Evolutionary conservation across 2,329 filamentous ascomycete genomes (phyloP).

Genomic region (Amauroascus niger): DNA sequence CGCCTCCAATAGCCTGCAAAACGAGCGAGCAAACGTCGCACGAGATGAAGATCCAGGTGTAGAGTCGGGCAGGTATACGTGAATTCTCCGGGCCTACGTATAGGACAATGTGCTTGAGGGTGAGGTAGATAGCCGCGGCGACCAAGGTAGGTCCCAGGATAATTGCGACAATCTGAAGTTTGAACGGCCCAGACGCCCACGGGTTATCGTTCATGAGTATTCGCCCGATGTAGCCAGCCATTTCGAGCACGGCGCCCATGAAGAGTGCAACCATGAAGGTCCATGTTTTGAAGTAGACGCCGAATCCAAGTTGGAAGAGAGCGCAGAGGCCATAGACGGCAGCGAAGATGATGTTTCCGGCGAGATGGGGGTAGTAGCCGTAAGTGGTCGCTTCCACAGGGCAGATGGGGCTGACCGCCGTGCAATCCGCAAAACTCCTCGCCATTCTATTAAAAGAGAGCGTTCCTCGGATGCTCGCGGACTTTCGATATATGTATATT

Average conservation of each 20-base stretch:
- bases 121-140: conserved; percentile 48
- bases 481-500: not conserved
- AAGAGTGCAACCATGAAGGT: conserved; percentile 45
- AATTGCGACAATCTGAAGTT: conserved; percentile 47
- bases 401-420: conserved; percentile 24
- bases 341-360: conserved; percentile 45
- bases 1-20: conserved; percentile 50
- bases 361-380: conserved; percentile 45
- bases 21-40: conserved; percentile 51
- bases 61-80: conserved; percentile 40
- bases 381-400: conserved; percentile 42
- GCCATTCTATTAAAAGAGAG: not conserved
- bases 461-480: not conserved
- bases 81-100: conserved; percentile 45
- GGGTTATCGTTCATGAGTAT: conserved; percentile 46
- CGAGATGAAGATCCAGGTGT: conserved; percentile 52
- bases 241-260: conserved; percentile 42
- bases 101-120: conserved; percentile 49
- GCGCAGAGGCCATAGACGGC: conserved; percentile 44
- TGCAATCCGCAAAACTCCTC: conserved; percentile 12
- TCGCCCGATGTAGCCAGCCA: conserved; percentile 48
- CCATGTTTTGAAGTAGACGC: conserved; percentile 46
- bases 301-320: conserved; percentile 41
- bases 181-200: conserved; percentile 41
- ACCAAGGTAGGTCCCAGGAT: conserved; percentile 50